A percentile compares a stretch with the other conserved stretches of the same genome.
phyloP scores from a whole-genome alignment of 371 early-diverging fungal species.

The Circinella minor region DNA sequence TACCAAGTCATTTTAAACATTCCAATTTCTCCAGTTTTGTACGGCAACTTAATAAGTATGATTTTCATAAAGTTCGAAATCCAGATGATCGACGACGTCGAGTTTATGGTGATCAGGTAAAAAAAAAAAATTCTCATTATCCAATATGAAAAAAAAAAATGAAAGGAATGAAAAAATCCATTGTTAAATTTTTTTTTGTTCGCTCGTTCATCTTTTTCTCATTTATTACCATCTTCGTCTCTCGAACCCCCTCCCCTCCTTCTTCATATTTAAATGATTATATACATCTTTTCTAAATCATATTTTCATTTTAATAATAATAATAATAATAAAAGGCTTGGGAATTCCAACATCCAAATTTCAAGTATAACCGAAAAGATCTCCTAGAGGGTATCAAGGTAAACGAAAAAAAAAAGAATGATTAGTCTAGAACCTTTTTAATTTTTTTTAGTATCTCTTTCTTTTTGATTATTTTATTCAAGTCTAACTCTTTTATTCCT shows the following conservation, averaged over 20 bases:
- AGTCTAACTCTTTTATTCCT: background rate
- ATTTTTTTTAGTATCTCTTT: background rate
- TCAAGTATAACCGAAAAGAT: slow-evolving; percentile 65
- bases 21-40: slow-evolving; percentile 94
- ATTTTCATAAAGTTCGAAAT: slow-evolving; percentile 82
- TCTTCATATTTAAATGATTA: no score
- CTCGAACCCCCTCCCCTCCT: no score
- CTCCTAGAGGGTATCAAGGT: slow-evolving; percentile 65
- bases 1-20: slow-evolving; percentile 92
- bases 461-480: no score
- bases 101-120: slow-evolving; percentile 71
- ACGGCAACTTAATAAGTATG: slow-evolving; percentile 94
- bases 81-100: slow-evolving; percentile 64
- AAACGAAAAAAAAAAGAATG: background rate
- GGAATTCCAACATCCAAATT: slow-evolving; percentile 81
- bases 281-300: no score
- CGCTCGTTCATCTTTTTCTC: background rate
- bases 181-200: no score
- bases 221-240: no score
- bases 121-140: background rate
- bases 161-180: no score
- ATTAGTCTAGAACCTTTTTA: background rate
- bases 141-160: no score
- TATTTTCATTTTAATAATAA: background rate
- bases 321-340: slow-evolving; percentile 54